Evolutionary conservation across 2,329 filamentous ascomycete species (phyloP).

Genomic region (Aspergillus pseudoviridinutans): DNA sequence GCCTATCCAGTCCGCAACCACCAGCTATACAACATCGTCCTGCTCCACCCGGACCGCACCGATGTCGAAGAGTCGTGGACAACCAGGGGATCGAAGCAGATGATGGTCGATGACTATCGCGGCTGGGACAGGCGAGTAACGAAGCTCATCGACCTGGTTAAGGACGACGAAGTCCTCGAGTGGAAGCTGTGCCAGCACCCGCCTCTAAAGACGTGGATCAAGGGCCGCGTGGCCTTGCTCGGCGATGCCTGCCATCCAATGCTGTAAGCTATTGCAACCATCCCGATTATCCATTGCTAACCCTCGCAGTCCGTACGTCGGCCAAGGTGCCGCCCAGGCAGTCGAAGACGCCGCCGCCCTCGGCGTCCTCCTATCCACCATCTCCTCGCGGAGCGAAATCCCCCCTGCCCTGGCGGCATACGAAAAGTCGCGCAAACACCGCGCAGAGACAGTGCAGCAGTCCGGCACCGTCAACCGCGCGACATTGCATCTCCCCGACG

Average conservation of each 20-base stretch:
- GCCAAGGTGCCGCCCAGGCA: constrained; percentile 47
- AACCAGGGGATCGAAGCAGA: constrained; percentile 57
- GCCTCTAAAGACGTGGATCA: constrained; percentile 33
- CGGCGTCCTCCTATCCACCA: constrained; percentile 30
- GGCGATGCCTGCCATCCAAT: constrained; percentile 46
- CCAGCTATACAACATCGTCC: constrained; percentile 61
- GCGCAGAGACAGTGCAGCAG: constrained; percentile 37
- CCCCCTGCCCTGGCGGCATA: constrained; percentile 34
- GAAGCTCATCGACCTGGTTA: constrained; percentile 57
- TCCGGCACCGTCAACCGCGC: constrained; percentile 34
- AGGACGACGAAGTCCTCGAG: constrained; percentile 47
- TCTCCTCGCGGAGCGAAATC: constrained; percentile 29
- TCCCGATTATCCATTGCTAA: no score
- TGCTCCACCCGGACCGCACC: constrained; percentile 59
- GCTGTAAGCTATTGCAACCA: constrained; percentile 25
- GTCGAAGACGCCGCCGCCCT: constrained; percentile 41
- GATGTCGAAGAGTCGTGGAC: constrained; percentile 62
- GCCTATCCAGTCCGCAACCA: constrained; percentile 70
- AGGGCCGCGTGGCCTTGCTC: constrained; percentile 35
- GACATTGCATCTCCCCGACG: constrained; percentile 37
- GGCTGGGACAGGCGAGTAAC: constrained; percentile 60
- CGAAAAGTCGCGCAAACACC: constrained; percentile 35
- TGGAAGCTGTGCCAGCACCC: constrained; percentile 36
- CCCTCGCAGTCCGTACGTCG: constrained; percentile 28
- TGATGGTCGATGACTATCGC: constrained; percentile 58